Percentiles rank a stretch among this genome's conserved stretches.
phyloP scores from a whole-genome alignment of 306 rosid genomes.

The Acacia confusa region DNA sequence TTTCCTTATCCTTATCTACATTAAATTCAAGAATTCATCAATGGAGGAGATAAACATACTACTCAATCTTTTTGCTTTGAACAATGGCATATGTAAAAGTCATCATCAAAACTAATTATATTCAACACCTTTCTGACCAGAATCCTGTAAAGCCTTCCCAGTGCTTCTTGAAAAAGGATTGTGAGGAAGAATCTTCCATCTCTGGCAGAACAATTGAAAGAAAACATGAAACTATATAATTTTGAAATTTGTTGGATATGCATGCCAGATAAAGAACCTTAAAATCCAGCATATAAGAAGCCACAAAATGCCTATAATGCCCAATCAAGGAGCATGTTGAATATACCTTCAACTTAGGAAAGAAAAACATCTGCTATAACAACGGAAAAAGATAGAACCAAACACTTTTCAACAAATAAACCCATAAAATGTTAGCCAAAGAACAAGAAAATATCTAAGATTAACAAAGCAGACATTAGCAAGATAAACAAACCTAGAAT shows the following conservation, averaged over 20 bases:
- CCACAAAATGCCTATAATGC: background rate
- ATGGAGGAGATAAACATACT: too few species aligned
- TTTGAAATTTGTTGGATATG: background rate
- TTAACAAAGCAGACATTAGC: too few species aligned
- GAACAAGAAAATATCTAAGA: too few species aligned
- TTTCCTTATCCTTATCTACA: too few species aligned
- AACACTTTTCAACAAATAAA: background rate
- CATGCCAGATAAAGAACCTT: background rate
- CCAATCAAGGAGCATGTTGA: background rate
- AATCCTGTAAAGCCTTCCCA: constrained; percentile 53
- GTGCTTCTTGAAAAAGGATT: constrained; percentile 41
- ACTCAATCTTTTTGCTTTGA: too few species aligned
- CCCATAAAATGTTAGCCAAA: background rate
- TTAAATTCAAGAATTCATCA: too few species aligned
- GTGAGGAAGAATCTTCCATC: constrained; percentile 39
- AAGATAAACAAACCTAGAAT: background rate
- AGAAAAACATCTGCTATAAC: background rate
- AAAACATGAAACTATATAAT: background rate
- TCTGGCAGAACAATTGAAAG: background rate
- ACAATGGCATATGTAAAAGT: too few species aligned
- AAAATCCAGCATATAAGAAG: background rate
- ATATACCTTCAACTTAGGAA: background rate
- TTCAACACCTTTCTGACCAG: constrained; percentile 57
- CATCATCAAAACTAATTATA: too few species aligned
- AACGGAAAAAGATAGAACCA: background rate